A percentile compares a stretch with the other conserved stretches of the same genome.
These are phyloP conservation scores for Calonectria hawksworthii DNA, from an alignment of 2,329 filamentous ascomycete genomes.

Conservation along the genomic window DNA sequence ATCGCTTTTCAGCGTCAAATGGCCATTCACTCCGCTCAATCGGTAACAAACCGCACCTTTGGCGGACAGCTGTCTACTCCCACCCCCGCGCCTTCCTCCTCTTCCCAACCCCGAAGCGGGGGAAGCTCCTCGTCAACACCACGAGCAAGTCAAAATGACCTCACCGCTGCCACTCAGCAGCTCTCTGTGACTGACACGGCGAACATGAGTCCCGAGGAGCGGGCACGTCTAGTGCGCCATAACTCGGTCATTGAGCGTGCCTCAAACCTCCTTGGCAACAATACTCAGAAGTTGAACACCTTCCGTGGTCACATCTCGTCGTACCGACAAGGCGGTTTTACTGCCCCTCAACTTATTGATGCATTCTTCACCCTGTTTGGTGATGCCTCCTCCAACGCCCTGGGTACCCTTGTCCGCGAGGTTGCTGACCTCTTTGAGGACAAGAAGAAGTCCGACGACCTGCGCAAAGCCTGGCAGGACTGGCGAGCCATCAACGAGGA, in stretches of 20 bases:
- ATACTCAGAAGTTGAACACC: conserved; percentile 78
- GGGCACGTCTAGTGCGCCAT: conserved; percentile 85
- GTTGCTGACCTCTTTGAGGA: conserved; percentile 94
- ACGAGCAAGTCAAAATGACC: conserved; percentile 40
- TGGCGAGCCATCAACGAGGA: conserved; percentile 98
- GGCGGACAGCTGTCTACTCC: conserved; percentile 80
- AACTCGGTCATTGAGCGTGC: conserved; percentile 89
- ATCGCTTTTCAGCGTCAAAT: conserved; percentile 92
- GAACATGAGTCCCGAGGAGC: conserved; percentile 79
- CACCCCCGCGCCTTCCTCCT: conserved; percentile 40
- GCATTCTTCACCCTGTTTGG: conserved; percentile 87
- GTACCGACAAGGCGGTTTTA: conserved; percentile 78
- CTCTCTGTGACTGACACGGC: conserved; percentile 65
- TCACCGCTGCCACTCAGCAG: conserved; percentile 60
- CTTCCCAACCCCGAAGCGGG: conserved; percentile 31
- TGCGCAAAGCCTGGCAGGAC: conserved; percentile 91
- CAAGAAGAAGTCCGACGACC: conserved; percentile 76
- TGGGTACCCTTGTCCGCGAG: conserved; percentile 92
- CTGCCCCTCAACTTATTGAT: conserved; percentile 84
- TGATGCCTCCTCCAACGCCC: conserved; percentile 81
- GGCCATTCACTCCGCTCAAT: conserved; percentile 90
- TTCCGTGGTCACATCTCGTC: conserved; percentile 87
- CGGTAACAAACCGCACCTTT: conserved; percentile 83
- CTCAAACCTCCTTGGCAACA: conserved; percentile 82
- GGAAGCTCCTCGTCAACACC: conserved; percentile 42